Evolutionary conservation across 2,329 filamentous ascomycete species (phyloP).

Genomic region (Akanthomyces uredinophilus): DNA sequence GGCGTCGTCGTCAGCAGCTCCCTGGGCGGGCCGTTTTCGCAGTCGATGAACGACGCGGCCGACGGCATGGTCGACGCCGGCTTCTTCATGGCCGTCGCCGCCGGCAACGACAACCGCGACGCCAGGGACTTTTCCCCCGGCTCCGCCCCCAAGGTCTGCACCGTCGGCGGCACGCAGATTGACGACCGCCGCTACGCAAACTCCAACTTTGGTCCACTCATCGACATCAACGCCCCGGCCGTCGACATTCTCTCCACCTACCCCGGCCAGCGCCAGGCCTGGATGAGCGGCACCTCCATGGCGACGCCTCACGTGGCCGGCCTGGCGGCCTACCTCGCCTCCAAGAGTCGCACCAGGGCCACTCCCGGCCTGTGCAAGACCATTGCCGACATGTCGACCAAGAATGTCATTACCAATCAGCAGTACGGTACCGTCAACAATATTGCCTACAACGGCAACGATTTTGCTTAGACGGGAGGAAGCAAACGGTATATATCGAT

Average conservation of each 20-base stretch:
- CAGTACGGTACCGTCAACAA: conserved; percentile 34
- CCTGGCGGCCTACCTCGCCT: conserved; percentile 25
- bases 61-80: conserved; percentile 34
- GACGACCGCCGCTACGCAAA: conserved; percentile 33
- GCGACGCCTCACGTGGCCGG: conserved; percentile 21
- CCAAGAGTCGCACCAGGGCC: conserved; percentile 26
- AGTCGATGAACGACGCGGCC: conserved; percentile 37
- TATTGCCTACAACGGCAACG: conserved; percentile 41
- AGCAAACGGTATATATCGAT: not conserved
- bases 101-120: conserved; percentile 40
- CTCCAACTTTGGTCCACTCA: conserved; percentile 40
- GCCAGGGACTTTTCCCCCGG: conserved; percentile 35
- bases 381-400: conserved; percentile 33
- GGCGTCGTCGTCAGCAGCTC: conserved; percentile 40
- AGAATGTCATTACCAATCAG: conserved; percentile 29
- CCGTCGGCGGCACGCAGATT: conserved; percentile 39
- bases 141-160: conserved; percentile 37
- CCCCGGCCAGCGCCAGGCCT: conserved; percentile 35
- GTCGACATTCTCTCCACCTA: conserved; percentile 39
- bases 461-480: not conserved
- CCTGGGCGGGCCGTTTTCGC: conserved; percentile 33
- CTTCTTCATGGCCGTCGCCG: conserved; percentile 41
- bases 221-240: conserved; percentile 45
- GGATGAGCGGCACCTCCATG: conserved; percentile 41
- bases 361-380: conserved; percentile 19